Percentiles rank a stretch among this genome's conserved stretches.
Conservation (phyloP, 2,329 filamentous ascomycete genomes). For the Verticillium albo-atrum region DNA sequence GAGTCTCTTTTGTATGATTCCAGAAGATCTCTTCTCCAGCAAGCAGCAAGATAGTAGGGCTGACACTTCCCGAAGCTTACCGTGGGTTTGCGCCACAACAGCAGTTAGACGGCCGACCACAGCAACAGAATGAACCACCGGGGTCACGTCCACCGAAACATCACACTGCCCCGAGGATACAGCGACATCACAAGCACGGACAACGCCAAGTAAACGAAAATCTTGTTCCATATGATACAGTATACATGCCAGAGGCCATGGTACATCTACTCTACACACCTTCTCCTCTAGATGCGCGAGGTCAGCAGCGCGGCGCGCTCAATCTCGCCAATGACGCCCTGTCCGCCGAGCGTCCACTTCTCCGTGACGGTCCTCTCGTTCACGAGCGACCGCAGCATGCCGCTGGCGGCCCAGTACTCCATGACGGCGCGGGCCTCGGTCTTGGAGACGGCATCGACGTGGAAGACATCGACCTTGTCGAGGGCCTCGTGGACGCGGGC, state of each 20-base stretch:
- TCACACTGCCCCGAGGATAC: no score
- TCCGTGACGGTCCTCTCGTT: conserved; percentile 69
- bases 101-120: no score
- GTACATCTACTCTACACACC: conserved; percentile 1
- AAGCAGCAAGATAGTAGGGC: no score
- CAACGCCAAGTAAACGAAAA: background rate
- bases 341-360: conserved; percentile 79
- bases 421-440: conserved; percentile 73
- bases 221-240: background rate
- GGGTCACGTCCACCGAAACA: no score
- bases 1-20: no score
- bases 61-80: no score
- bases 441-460: conserved; percentile 65
- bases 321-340: conserved; percentile 81
- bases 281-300: background rate
- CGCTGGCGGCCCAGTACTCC: conserved; percentile 91
- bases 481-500: conserved; percentile 49
- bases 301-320: conserved; percentile 55
- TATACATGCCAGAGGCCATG: background rate
- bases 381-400: conserved; percentile 66
- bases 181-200: no score
- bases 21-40: no score
- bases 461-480: conserved; percentile 44
- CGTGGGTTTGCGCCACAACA: no score
- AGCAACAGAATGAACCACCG: no score